phyloP scores from a whole-genome alignment of 2,329 filamentous ascomycete genomes.

The Aspergillus calidoustus region DNA sequence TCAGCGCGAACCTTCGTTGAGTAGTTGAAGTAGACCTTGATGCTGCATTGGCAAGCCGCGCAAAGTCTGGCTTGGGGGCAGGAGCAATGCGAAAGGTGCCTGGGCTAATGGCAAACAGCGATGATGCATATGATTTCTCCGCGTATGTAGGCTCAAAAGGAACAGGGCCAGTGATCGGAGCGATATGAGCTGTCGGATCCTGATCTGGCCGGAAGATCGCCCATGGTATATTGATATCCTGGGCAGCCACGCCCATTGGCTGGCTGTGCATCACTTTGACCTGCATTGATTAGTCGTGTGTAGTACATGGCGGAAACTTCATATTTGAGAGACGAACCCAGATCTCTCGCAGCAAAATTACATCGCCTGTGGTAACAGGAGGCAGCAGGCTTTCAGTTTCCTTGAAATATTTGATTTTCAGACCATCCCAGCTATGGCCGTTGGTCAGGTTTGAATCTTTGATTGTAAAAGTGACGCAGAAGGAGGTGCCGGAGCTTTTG shows the following conservation, averaged over 20 bases:
- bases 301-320: neutral
- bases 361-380: conserved; percentile 58
- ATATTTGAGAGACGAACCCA: conserved; percentile 50
- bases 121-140: conserved; percentile 36
- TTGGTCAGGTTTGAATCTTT: conserved; percentile 60
- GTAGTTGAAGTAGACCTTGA: conserved; percentile 9
- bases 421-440: conserved; percentile 45
- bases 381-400: conserved; percentile 50
- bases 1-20: conserved; percentile 56
- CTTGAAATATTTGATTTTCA: conserved; percentile 66
- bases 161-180: conserved; percentile 34
- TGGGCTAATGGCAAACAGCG: conserved; percentile 31
- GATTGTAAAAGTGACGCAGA: conserved; percentile 64
- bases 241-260: conserved; percentile 32
- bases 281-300: conserved; percentile 19
- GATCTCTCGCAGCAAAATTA: conserved; percentile 65
- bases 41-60: conserved; percentile 9
- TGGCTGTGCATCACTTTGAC: conserved; percentile 27
- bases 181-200: conserved; percentile 25
- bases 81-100: conserved; percentile 18
- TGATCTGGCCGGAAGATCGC: conserved; percentile 38
- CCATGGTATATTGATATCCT: conserved; percentile 36
- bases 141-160: conserved; percentile 30
- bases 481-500: conserved; percentile 59
- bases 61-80: neutral